These are phyloP conservation scores for Schizopora paradoxa DNA, from an alignment of 1,284 basidiomycete species.

Conservation along the genomic window DNA sequence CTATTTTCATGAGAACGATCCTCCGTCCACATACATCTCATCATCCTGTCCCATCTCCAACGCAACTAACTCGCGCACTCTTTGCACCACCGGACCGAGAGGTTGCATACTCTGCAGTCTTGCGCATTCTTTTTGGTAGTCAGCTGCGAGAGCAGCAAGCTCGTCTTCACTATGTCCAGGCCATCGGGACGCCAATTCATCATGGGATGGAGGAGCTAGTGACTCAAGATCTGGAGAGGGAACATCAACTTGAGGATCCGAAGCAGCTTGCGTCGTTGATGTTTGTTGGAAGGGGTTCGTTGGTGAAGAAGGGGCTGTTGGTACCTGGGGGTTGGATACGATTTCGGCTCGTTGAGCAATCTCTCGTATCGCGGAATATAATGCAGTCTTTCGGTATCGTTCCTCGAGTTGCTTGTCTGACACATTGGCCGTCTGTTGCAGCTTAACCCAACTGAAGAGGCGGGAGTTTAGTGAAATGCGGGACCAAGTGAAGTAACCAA, in stretches of 20 bases:
- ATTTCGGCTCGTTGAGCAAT: conserved; percentile 28
- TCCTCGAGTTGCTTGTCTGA: conserved; percentile 67
- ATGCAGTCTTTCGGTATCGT: conserved; percentile 61
- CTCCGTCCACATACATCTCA: conserved; percentile 16
- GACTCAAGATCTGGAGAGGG: conserved; percentile 48
- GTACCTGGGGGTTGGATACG: conserved; percentile 15
- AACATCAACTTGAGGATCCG: conserved; percentile 28
- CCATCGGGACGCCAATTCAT: conserved; percentile 63
- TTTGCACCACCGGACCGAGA: conserved; percentile 54
- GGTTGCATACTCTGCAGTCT: conserved; percentile 47
- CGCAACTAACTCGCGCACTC: conserved; percentile 53
- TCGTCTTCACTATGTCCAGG: conserved; percentile 62
- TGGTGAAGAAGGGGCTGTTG: conserved; percentile 22
- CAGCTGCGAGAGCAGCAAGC: conserved; percentile 47
- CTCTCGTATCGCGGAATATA: conserved; percentile 55
- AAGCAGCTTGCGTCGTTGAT: not conserved
- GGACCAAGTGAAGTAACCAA: conserved; percentile 15
- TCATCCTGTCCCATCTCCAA: conserved; percentile 8
- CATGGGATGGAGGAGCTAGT: conserved; percentile 44
- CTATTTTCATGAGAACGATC: conserved; percentile 11
- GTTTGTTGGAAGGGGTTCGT: not conserved
- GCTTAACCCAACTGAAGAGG: conserved; percentile 57
- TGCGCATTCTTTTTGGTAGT: conserved; percentile 57
- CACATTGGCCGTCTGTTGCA: conserved; percentile 61
- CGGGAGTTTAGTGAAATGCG: conserved; percentile 10